phyloP scores from a whole-genome alignment of 257 asterid species.

The Echites panduratus region DNA sequence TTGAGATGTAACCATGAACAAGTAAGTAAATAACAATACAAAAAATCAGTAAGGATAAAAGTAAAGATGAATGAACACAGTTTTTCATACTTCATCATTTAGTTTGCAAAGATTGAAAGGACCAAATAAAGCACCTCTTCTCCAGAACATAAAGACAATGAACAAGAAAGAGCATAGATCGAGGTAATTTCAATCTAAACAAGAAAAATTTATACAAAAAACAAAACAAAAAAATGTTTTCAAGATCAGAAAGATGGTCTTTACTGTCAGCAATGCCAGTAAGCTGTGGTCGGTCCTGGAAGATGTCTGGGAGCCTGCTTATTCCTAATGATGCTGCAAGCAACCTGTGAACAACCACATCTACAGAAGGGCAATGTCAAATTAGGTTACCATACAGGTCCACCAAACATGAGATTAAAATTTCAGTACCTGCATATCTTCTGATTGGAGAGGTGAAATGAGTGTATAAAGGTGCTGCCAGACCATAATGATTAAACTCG shows the following conservation, averaged over 20 bases:
- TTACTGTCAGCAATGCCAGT: conserved; percentile 82
- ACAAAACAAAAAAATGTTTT: neutral
- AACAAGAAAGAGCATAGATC: neutral
- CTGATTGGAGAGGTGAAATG: conserved; percentile 99
- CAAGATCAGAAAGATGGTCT: conserved; percentile 25
- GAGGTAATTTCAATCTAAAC: too few relatives aligned
- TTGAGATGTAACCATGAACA: neutral
- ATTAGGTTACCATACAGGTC: conserved; percentile 15
- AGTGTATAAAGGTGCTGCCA: conserved; percentile 86
- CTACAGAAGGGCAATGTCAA: conserved; percentile 35
- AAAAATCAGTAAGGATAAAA: neutral
- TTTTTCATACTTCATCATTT: too few relatives aligned
- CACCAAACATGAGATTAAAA: conserved; percentile 12
- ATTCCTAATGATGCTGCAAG: conserved; percentile 97
- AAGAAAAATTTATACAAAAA: too few relatives aligned
- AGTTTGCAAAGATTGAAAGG: too few relatives aligned
- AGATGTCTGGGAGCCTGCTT: conserved; percentile 68
- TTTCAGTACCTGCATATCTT: conserved; percentile 79
- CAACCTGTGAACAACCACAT: conserved; percentile 87
- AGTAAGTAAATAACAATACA: neutral
- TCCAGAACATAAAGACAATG: neutral
- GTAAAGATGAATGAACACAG: neutral
- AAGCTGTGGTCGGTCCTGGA: conserved; percentile 73
- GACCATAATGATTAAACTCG: conserved; percentile 88
- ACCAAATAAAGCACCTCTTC: neutral